Evolutionary conservation across 306 rosid genomes (phyloP).

Genomic region (Begonia masoniana): DNA sequence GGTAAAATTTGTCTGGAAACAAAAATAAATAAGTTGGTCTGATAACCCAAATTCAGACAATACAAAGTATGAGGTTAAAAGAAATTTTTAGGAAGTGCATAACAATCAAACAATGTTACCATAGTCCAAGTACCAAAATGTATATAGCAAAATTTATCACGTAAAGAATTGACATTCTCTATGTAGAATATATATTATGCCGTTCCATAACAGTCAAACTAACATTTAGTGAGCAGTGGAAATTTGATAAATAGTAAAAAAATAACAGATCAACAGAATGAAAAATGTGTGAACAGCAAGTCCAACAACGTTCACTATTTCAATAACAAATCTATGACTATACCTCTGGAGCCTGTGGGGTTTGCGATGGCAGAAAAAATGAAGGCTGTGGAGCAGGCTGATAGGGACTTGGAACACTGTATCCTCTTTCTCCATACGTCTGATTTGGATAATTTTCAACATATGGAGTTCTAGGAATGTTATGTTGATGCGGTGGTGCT

Average conservation of each 20-base stretch:
- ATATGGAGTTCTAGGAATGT: slow-evolving; percentile 40
- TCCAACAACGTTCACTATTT: neutral
- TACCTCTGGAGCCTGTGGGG: slow-evolving; percentile 70
- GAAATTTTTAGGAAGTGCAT: no score
- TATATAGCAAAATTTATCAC: no score
- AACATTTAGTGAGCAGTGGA: no score
- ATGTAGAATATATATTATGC: no score
- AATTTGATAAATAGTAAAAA: neutral
- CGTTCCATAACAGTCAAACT: no score
- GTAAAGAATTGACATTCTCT: no score
- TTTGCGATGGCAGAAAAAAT: slow-evolving; percentile 60
- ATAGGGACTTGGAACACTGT: slow-evolving; percentile 30
- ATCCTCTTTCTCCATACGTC: slow-evolving; percentile 37
- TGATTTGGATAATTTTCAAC: slow-evolving; percentile 45
- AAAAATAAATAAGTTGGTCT: slow-evolving; percentile 11
- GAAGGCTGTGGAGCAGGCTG: slow-evolving; percentile 47
- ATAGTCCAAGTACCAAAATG: no score
- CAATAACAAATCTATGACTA: neutral
- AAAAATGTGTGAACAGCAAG: neutral
- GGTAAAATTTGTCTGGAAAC: slow-evolving; percentile 36
- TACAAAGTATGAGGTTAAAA: no score
- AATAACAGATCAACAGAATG: neutral
- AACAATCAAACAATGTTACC: no score
- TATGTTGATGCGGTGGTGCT: slow-evolving; percentile 36
- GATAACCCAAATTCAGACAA: slow-evolving; percentile 3